Evolutionary conservation across 73 alveolate genomes (phyloP).

Genomic region (Paramecium sonneborni): DNA sequence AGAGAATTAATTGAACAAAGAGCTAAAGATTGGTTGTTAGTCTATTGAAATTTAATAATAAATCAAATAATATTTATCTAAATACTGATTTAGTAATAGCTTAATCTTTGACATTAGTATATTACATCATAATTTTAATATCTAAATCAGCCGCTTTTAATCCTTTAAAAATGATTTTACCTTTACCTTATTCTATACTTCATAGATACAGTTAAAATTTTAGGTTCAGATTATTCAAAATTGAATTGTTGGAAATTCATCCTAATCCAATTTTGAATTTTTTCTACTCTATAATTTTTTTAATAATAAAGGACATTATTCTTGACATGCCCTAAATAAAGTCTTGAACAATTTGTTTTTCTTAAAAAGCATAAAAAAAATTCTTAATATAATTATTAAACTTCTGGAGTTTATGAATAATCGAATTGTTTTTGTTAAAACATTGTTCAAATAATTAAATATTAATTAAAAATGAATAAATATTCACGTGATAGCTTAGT

Average conservation of each 20-base stretch:
- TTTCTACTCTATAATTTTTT: constrained; percentile 10
- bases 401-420: constrained; percentile 60
- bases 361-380: constrained; percentile 39
- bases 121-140: constrained; percentile 20
- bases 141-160: not conserved
- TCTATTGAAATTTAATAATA: not conserved
- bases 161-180: constrained; percentile 24
- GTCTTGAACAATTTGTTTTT: not conserved
- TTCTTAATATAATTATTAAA: constrained; percentile 2
- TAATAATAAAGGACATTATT: not conserved
- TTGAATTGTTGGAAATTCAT: constrained; percentile 10
- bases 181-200: constrained; percentile 51
- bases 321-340: constrained; percentile 44
- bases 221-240: constrained; percentile 14
- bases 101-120: constrained; percentile 19
- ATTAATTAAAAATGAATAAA: not conserved
- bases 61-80: not conserved
- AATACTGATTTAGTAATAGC: constrained; percentile 42
- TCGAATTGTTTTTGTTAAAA: constrained; percentile 50
- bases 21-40: not conserved
- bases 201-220: constrained; percentile 38
- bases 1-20: not conserved
- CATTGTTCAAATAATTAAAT: not conserved
- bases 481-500: not conserved
- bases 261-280: not conserved